Evolutionary conservation across 257 asterid genomes (phyloP), one percentile per base, ranked within the genome.

Genomic region (Scutellaria baicalensis): DNA sequence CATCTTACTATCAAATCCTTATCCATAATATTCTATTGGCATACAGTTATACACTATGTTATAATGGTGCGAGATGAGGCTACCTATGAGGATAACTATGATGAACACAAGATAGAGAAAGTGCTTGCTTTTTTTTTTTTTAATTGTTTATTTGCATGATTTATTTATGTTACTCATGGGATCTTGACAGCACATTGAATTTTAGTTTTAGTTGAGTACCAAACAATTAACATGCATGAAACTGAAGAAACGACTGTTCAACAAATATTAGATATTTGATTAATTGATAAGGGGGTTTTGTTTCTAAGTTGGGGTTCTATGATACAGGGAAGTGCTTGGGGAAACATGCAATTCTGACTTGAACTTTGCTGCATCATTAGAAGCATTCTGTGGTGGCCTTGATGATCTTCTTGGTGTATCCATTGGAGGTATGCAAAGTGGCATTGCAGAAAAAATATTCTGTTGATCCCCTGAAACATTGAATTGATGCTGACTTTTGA

Each of bases 331-430:
- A 66, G 81, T 83, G 70, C 96, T 90, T 66, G 98, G 88, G 57
- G 96, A 88, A 73, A 78, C 96, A 45, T 80, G 85, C 75, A 82
- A 85, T 63, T 91, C 92, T 18, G 98, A 93, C 79, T 73, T 79
- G 70, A 82, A 76, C 75, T 93, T 93, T 75, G 98, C 93, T 4
- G 94, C 90, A 68, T 81, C 96, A 48, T 69, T 93, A 79, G 99
- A 93, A 82, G 91, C 96, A 60, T 93, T 93, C 79, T 93, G 93
- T 70, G 99, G 96, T 74, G 96, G 91, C 66, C 88, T 83, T 58
- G 99, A 93, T 70, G 99, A 93, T 77, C 96, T 95, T 69, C 82
- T 93, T 40, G 91, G 97, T 9, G 95, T 91, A 50, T 89, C 99
- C 7, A 75, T 93, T 6, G 99, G 99, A 86, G 99, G 97, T 89